Base-by-base conservation (phyloP, 2,329 filamentous ascomycete species). In the Calonectria crousiana region DNA sequence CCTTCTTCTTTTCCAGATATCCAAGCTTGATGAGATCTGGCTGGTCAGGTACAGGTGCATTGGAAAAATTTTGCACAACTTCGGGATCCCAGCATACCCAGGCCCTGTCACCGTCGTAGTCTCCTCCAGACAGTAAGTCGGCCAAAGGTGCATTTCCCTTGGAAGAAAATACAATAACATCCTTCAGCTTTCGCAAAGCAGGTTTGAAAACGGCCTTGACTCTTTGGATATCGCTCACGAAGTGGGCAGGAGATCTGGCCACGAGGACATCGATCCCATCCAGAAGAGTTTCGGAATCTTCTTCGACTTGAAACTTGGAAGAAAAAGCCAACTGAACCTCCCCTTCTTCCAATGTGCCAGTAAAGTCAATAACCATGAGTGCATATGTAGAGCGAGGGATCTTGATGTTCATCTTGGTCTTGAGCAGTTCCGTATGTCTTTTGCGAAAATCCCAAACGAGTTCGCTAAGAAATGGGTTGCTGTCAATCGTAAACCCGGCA, bases 81-180 rank as follows among this genome's bases (percentile, higher is more conserved):
- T 85, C 83, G 0, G 87, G 85, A 34, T 96, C 93, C 93, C 93
- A 96, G 79, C 93, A 95, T 0, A 95, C 84, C 93, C 94, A 96
- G 6, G 94, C 91, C n/a, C 86, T 89, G 75, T 97, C 95, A 0
- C 95, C 95, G 77, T 96, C 94, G 75, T 95, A 96, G 79, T 96
- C 95, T 0, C 95, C 95, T 0, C 95, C 95, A 1, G 94, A 95
- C 0, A 96, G 86, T 78, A 93, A 92, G 11, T 91, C 90, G 0
- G 94, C 95, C 0, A 95, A 87, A 0, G 94, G 90, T 0, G 84
- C 85, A 32, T 88, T 81, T 0, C 94, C 94, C 73, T 89, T 90
- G 0, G 87, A 87, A 0, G 94, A 88, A 77, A 98, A 98, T 0
- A 98, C 89, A 18, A 97, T 88, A 1, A 98, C 92, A 78, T 98